Percentiles rank a stretch among this genome's conserved stretches.
phyloP scores from a whole-genome alignment of 345 rosid genomes.

The Salix udensis region DNA sequence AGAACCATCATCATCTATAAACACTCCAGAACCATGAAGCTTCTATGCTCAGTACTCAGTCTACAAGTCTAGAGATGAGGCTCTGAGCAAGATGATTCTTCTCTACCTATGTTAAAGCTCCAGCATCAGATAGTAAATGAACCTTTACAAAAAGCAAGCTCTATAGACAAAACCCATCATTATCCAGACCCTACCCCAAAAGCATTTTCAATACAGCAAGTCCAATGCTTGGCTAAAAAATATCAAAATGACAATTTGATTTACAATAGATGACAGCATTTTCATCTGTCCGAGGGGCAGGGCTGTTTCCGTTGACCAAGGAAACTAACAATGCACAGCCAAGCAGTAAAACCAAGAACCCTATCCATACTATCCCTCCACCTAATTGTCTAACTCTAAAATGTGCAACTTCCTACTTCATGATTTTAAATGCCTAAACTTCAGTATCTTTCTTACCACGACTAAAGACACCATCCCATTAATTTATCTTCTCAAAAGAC shows the following conservation, averaged over 20 bases:
- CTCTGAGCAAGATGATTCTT: not conserved
- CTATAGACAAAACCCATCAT: not conserved
- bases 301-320: not conserved
- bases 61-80: not conserved
- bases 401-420: not conserved
- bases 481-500: not conserved
- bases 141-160: not conserved
- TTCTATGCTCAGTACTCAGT: not conserved
- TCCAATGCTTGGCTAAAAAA: not conserved
- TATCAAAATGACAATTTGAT: not conserved
- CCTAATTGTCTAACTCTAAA: not conserved
- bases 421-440: not conserved
- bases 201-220: not conserved
- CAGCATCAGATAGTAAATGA: not conserved
- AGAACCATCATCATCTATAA: not conserved
- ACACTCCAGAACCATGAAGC: not conserved
- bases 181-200: not conserved
- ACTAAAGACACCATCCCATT: not conserved
- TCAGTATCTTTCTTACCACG: not conserved
- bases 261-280: not conserved
- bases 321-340: not conserved
- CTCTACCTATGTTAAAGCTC: not conserved
- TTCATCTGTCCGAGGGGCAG: not conserved
- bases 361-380: not conserved
- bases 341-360: not conserved